A percentile compares a stretch with the other conserved stretches of the same genome.
Evolutionary conservation across 2,329 filamentous ascomycete genomes (phyloP).

Genomic region (Penicillium sumatraense): DNA sequence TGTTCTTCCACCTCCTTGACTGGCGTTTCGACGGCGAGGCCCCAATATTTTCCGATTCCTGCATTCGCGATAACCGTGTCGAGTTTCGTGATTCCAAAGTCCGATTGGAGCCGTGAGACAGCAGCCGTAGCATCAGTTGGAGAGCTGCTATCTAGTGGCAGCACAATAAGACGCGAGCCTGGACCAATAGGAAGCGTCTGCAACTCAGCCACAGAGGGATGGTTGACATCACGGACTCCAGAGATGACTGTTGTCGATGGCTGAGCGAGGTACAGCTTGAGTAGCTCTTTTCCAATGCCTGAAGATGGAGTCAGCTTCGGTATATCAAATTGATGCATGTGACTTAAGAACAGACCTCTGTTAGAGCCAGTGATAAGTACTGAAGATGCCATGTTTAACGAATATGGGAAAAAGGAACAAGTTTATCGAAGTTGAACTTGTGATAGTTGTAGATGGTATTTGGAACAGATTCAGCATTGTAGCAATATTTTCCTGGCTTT

Average conservation of each 20-base stretch:
- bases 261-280: conserved; percentile 1
- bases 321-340: no score
- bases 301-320: neutral
- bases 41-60: conserved; percentile 38
- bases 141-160: conserved; percentile 49
- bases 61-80: conserved; percentile 61
- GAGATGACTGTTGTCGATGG: conserved; percentile 8
- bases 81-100: conserved; percentile 45
- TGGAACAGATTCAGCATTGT: no score
- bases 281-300: conserved; percentile 10
- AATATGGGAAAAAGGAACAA: no score
- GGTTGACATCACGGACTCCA: neutral
- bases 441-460: no score
- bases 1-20: conserved; percentile 30
- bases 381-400: no score
- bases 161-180: conserved; percentile 44
- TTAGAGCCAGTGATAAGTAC: no score
- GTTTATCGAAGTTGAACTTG: no score
- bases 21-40: conserved; percentile 18
- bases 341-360: no score
- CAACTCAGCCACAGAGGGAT: neutral
- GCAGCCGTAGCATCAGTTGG: conserved; percentile 40
- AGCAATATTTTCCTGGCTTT: no score
- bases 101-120: conserved; percentile 32
- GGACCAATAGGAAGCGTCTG: conserved; percentile 38